These are phyloP conservation scores for Coniosporium uncinatum DNA, from an alignment of 2,329 filamentous ascomycete genomes.

Conservation along the genomic window DNA sequence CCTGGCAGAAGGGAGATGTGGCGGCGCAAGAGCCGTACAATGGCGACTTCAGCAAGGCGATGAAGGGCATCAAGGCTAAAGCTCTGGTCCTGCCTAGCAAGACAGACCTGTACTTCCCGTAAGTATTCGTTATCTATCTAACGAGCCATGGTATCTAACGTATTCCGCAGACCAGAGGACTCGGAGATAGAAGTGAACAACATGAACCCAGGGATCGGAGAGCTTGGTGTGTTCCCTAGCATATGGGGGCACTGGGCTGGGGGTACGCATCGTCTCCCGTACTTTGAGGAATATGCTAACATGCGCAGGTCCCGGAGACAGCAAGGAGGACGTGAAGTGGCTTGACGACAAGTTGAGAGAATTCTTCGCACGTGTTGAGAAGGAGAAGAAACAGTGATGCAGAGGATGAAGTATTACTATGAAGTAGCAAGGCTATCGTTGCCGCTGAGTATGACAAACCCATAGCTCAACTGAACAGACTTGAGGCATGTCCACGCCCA, in stretches of 20 bases:
- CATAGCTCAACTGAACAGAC: too few relatives aligned
- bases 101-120: slow-evolving; percentile 79
- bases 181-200: slow-evolving; percentile 65
- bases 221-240: slow-evolving; percentile 47
- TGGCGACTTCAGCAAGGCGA: slow-evolving; percentile 52
- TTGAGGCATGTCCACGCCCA: too few relatives aligned
- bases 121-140: slow-evolving; percentile 19
- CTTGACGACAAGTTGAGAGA: slow-evolving; percentile 54
- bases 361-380: slow-evolving; percentile 35
- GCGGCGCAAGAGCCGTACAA: slow-evolving; percentile 65
- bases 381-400: too few relatives aligned
- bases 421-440: too few relatives aligned
- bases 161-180: slow-evolving; percentile 56
- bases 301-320: slow-evolving; percentile 63
- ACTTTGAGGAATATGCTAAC: neutral
- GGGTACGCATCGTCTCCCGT: slow-evolving; percentile 36
- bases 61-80: slow-evolving; percentile 67
- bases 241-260: slow-evolving; percentile 58
- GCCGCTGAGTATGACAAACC: too few relatives aligned
- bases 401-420: too few relatives aligned
- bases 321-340: slow-evolving; percentile 66
- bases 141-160: neutral
- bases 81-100: slow-evolving; percentile 65
- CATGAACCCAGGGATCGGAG: slow-evolving; percentile 54
- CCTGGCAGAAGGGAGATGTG: slow-evolving; percentile 72